These are phyloP conservation scores for Apiosordaria backusii DNA, from an alignment of 495 filamentous ascomycete species.

Conservation along the genomic window DNA sequence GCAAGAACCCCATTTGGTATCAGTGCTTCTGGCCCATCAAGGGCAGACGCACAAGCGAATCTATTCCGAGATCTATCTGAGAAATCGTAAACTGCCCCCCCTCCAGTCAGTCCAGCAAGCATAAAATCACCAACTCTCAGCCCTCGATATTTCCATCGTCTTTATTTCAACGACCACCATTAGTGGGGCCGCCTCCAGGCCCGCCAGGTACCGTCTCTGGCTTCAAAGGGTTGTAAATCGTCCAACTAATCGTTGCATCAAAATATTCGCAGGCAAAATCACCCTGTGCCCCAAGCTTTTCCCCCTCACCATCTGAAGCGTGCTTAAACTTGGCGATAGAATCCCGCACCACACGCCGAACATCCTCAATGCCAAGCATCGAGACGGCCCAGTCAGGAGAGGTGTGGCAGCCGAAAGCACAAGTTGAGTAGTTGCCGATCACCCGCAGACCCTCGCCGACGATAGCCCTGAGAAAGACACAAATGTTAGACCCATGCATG, in stretches of 20 bases:
- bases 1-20: no score
- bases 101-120: no score
- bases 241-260: neutral
- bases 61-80: no score
- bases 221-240: neutral
- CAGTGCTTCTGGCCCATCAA: no score
- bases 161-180: neutral
- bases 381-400: neutral
- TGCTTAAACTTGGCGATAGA: neutral
- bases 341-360: neutral
- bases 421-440: neutral
- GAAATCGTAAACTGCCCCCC: no score
- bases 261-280: neutral
- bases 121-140: no score
- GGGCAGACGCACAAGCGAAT: no score
- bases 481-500: neutral
- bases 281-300: neutral
- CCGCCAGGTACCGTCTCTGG: neutral
- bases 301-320: neutral
- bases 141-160: neutral
- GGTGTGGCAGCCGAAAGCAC: neutral
- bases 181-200: neutral
- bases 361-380: neutral
- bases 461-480: neutral
- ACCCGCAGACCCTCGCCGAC: neutral